Evolutionary conservation across 257 asterid genomes (phyloP), one percentile per base, ranked within the genome.

Genomic region (Perilla frutescens): DNA sequence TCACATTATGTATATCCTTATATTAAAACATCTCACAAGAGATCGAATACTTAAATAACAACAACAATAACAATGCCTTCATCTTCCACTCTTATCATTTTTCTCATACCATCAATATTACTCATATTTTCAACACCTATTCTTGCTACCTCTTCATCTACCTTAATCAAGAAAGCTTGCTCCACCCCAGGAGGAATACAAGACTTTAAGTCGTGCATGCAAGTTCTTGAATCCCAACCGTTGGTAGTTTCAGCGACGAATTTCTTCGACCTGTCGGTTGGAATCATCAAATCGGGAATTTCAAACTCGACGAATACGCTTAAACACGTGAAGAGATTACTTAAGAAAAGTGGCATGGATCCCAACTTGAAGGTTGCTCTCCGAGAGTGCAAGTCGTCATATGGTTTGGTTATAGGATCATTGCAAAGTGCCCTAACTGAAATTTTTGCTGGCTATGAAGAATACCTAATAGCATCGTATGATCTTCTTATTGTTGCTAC

Each of bases 211-310:
- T 6, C 31, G 15, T 80, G 81, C 6, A 37, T 61, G 2, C 15
- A 68, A 40, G 3, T 67, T 13, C 79, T 80, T 6, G 7, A 8
- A 45, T 72, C 81, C 29, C 39, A 66, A 2, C 76, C 54, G 3
- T 26, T 20, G 7, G 48, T 72, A 2, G 39, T 11, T 3, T 51
- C 66, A 0, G 68, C 79, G 0, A 56, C 14, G 10, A 67, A 67
- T 20, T 31, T 67, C 0, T 51, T 40, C 3, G 73, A 55, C 10
- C 39, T 80, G 4, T 55, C 71, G 1, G 0, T 80, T 0, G 53
- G n/a, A 2, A 76, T 80, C 7, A 44, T 80, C n/a, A n/a, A 66
- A 6, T 8, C 51, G 1, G 84, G 81, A 11, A 66, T 80, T 53
- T 71, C 79, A 32, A 71, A 29, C 11, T 51, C 75, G 1, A 76